These are phyloP conservation scores for Fusarium sp. DNA, from an alignment of 2,329 filamentous ascomycete species.

Conservation along the genomic window DNA sequence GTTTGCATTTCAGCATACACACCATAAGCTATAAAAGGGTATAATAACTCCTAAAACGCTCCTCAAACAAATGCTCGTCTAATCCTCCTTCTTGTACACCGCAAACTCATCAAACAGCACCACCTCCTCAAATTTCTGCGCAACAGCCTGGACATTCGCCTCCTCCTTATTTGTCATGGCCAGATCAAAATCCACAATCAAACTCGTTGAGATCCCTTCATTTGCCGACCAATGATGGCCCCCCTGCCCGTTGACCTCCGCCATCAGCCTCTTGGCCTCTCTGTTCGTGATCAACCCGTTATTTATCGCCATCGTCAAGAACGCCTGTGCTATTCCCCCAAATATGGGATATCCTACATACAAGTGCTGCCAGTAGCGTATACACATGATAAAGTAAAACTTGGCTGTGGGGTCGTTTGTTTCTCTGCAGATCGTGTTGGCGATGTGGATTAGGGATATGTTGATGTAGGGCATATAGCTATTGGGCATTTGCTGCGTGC, in stretches of 20 bases:
- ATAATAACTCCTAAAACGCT: not conserved
- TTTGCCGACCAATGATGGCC: not conserved
- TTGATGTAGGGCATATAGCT: constrained; percentile 9
- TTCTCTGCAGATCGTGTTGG: not conserved
- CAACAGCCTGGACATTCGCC: not conserved
- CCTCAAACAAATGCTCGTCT: not conserved
- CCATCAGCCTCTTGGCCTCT: not conserved
- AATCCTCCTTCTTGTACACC: constrained; percentile 5
- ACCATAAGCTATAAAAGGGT: not conserved
- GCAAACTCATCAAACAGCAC: constrained; percentile 12
- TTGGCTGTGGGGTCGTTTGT: not conserved
- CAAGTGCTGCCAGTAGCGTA: constrained; percentile 1
- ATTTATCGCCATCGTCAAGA: not conserved
- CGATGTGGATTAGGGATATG: constrained; percentile 1
- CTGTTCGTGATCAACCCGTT: not conserved
- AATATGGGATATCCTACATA: not conserved
- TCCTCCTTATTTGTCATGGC: not conserved
- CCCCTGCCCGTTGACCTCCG: not conserved
- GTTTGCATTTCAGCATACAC: too few relatives aligned
- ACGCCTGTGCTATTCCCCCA: not conserved
- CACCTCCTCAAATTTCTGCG: constrained; percentile 6
- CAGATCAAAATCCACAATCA: constrained; percentile 5
- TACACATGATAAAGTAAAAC: not conserved
- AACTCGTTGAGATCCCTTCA: not conserved
- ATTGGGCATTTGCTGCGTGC: not conserved